Base-by-base conservation (phyloP, 2,329 filamentous ascomycete genomes). In the Ophiostoma novo-ulmi region DNA sequence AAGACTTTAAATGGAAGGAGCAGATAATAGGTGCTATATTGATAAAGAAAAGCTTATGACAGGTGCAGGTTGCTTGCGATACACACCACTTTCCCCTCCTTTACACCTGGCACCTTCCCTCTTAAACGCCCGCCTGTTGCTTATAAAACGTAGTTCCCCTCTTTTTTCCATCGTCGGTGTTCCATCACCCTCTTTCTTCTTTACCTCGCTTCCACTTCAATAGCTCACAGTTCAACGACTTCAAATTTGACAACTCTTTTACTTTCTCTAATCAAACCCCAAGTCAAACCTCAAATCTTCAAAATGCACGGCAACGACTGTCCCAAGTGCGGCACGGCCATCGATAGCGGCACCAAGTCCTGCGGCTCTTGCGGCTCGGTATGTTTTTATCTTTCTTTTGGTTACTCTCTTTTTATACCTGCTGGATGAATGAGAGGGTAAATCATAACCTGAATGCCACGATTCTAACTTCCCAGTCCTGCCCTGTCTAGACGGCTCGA, bases 281-380 rank as follows among this genome's bases (percentile, higher is more conserved):
- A 31, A 26, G 26, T 20, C 58, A 31, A 26, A 17, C 44, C 44
- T 26, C 58, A 20, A 35, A 41, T 31, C 20, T 41, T 31, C 72
- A 79, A 74, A 69, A 83, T 83, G 81, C 80, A 82, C 77, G 77
- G 76, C 77, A 75, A 77, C 71, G 74, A 77, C 75, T 88, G 86
- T 82, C 86, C 86, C 80, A 87, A 85, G 81, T 88, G 86, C 82
- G 82, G 81, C 75, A 79, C 81, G 75, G 73, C 80, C 76, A 81
- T 83, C 75, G 76, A 78, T 66, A 80, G 80, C 75, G 75, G 76
- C 61, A 75, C 75, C 80, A 88, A 88, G 85, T 82, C 81, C 72
- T 88, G 86, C 81, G 75, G 76, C 71, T 80, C 81, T 71, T 88
- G 86, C 80, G 86, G 86, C 70, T 85, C 86, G 76, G 86, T 88